These are phyloP conservation scores for Nannochloris sp. DNA, from an alignment of 139 green algal species.

Conservation along the genomic window DNA sequence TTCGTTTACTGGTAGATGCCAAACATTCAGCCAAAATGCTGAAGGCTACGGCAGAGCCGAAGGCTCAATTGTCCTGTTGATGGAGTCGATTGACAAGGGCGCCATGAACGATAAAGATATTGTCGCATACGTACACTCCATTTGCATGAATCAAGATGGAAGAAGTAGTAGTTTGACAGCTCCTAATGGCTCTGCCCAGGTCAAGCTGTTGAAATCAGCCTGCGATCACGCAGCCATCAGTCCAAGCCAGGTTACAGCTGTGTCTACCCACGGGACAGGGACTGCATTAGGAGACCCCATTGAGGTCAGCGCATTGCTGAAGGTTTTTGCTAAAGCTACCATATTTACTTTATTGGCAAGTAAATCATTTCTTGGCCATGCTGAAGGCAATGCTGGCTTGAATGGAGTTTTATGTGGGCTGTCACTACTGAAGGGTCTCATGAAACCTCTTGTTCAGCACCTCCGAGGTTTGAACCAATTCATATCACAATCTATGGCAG, in stretches of 20 bases:
- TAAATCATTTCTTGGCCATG: slow-evolving; percentile 50
- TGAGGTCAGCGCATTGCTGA: slow-evolving; percentile 22
- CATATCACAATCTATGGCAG: slow-evolving; percentile 26
- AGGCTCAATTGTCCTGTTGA: slow-evolving; percentile 15
- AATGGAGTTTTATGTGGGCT: slow-evolving; percentile 51
- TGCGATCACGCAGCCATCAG: slow-evolving; percentile 24
- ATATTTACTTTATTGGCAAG: slow-evolving; percentile 21
- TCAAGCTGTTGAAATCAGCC: slow-evolving; percentile 37
- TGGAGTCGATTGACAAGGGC: not conserved
- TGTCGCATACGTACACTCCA: slow-evolving; percentile 34
- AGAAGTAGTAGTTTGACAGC: slow-evolving; percentile 73
- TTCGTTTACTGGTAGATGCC: slow-evolving; percentile 37
- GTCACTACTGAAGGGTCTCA: slow-evolving; percentile 1
- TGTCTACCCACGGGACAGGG: slow-evolving; percentile 40
- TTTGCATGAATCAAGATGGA: slow-evolving; percentile 80
- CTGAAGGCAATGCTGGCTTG: slow-evolving; percentile 45
- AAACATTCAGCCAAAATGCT: slow-evolving; percentile 39
- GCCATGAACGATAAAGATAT: not conserved
- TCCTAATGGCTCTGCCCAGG: slow-evolving; percentile 63
- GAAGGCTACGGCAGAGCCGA: slow-evolving; percentile 57
- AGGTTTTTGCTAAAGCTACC: slow-evolving; percentile 4
- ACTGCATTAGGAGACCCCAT: slow-evolving; percentile 41
- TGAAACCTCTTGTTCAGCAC: slow-evolving; percentile 37
- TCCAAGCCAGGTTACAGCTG: not conserved
- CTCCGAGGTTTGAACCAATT: slow-evolving; percentile 57